Base-by-base conservation (phyloP, 768 basidiomycete species). In the Symmetrospora coprosmae region DNA sequence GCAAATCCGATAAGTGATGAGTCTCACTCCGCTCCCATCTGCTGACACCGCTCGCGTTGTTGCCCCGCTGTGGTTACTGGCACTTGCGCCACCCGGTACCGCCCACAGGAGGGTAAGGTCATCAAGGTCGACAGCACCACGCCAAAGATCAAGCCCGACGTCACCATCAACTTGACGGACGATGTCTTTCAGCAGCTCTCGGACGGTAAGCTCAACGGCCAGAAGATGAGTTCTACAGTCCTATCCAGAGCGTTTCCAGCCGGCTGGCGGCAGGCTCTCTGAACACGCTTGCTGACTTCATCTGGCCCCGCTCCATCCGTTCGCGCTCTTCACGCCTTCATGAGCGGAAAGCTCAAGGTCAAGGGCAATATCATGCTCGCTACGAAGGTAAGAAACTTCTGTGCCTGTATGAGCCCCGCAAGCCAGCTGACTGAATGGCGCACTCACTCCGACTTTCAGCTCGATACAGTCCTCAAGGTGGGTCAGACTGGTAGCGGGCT, bases 341-440 rank as follows among this genome's bases (percentile, higher is more conserved):
- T 55, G 52, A 39, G 52, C 11, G 52, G 52, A 6, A 55, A 55
- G 52, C 52, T 55, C 38, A 55, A 55, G 52, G 52, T 55, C n/a
- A 55, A 55, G 35, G 52, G 52, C 35, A 55, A 55, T 19, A 55
- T 55, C 43, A 31, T 35, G 52, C 39, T 21, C 17, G 52, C 51
- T 9, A 14, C 17, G 17, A 19, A 13, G 38, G 38, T n/a, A n/a
- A n/a, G n/a, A n/a, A n/a, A n/a, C n/a, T n/a, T n/a, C n/a, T n/a
- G n/a, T n/a, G n/a, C n/a, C n/a, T n/a, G n/a, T n/a, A n/a, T n/a
- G n/a, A n/a, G n/a, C n/a, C n/a, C n/a, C n/a, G n/a, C n/a, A n/a
- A n/a, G n/a, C n/a, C n/a, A n/a, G n/a, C n/a, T n/a, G n/a, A n/a
- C n/a, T n/a, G n/a, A n/a, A n/a, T n/a, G n/a, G n/a, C n/a, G n/a